A percentile compares a stretch with the other conserved stretches of the same genome.
Conservation (phyloP, 106 monocot genomes). For the Agapanthus africanus region DNA sequence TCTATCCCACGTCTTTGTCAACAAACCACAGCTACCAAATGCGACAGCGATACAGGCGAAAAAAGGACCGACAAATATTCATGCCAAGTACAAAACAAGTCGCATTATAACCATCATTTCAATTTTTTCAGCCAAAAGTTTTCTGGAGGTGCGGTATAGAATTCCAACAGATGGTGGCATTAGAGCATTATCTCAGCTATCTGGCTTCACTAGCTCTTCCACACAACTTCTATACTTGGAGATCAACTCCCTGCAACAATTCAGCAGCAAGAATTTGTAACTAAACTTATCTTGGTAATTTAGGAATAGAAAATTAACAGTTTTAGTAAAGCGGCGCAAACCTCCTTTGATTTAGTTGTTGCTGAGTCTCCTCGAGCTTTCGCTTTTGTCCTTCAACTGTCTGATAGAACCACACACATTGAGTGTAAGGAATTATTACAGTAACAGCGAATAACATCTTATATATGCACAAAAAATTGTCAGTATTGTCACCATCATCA, state of each 20-base stretch:
- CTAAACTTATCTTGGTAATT: neutral
- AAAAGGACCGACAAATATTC: no score
- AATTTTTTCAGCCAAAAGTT: neutral
- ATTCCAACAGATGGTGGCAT: neutral
- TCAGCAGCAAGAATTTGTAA: neutral
- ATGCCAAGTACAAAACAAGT: no score
- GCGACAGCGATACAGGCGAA: no score
- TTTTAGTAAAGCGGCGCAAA: neutral
- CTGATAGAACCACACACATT: constrained; percentile 16
- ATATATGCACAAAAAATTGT: neutral
- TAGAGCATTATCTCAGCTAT: neutral
- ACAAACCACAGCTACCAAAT: no score
- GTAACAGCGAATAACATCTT: neutral
- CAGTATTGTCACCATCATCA: neutral
- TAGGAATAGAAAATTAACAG: neutral
- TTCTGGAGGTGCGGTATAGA: neutral
- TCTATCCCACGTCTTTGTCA: no score
- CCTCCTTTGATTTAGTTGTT: constrained; percentile 52
- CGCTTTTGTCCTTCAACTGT: constrained; percentile 57
- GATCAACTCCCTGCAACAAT: constrained; percentile 37
- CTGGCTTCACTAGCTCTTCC: constrained; percentile 31
- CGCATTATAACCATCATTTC: no score
- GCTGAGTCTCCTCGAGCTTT: constrained; percentile 39
- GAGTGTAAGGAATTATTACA: neutral
- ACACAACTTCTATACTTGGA: constrained; percentile 32